Evolutionary conservation across 1,139 yeast species (phyloP), one percentile per base, ranked within the genome.

Genomic region (Debaryomycetaceae sp.): DNA sequence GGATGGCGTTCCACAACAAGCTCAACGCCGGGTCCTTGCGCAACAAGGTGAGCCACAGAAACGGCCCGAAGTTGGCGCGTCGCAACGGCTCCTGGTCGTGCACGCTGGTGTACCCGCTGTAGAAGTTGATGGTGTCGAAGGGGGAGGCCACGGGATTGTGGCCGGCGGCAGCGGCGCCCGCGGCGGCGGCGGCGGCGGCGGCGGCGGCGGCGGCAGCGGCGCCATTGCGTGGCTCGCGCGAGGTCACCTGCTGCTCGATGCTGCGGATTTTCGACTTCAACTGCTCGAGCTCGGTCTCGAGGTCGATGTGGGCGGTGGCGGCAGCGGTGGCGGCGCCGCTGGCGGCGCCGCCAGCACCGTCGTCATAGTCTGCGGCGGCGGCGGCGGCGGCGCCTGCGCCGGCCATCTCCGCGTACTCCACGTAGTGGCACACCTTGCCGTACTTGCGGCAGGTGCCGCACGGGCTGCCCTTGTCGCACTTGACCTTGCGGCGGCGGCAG

Each of bases 371-470:
- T 24, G 7, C 23, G 10, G 28, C 7, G n/a, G 10, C 27, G 10
- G 24, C 28, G 28, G 7, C 23, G 28, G 28, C 28, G 25, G 25
- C 9, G 25, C 21, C 21, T 10, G 10, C n/a, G 21, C 10, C n/a
- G 21, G n/a, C n/a, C n/a, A n/a, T n/a, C 21, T 10, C 10, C 10
- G 13, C 13, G 21, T 16, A 18, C 5, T 23, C 33, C 9, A 24
- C 41, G 37, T 53, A 53, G n/a, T 37, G 40, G 40, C 69, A 51
- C 10, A 50, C 49, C n/a, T 44, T 38, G 28, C 58, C 54, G 35
- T 60, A 61, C 38, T 59, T 63, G 29, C 52, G 53, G 42, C 73
- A 66, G 8, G 65, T 56, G 9, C 64, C 49, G 35, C 73, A 66
- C 5, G 72, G 72, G 22, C 43, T 46, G 3, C 57, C 65, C 32